Base-by-base conservation (phyloP, 495 filamentous ascomycete species). In the Collariella sp. region DNA sequence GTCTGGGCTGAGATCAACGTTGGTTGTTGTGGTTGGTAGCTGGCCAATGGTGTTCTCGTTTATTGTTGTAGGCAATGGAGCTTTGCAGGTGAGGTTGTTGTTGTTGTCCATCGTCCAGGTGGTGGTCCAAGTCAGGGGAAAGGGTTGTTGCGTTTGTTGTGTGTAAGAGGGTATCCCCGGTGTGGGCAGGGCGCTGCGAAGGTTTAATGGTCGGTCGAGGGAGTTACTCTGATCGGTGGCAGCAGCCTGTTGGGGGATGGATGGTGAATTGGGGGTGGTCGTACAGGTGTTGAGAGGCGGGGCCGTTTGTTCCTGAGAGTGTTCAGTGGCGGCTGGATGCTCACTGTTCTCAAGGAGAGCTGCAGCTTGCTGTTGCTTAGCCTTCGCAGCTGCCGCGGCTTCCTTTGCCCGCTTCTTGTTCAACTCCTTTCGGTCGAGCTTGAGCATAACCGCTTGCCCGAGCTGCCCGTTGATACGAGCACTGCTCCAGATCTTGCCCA, bases 391-490 rank as follows among this genome's bases (percentile, higher is more conserved):
- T 11, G 23, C 41, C 2, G 39, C 16, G 13, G 41, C n/a, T n/a
- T 13, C 26, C 41, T 39, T 29, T 3, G 42, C 6, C 1, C 51
- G 42, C 11, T 46, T 53, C 5, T 16, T 39, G 22, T 31, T 31
- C 11, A 38, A 2, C 23, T 53, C 51, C 3, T 10, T 35, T 4
- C 42, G 39, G 40, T 60, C 57, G 5, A 63, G 39, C 13, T 63
- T 56, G 11, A 26, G 26, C 59, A 64, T 60, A n/a, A 67, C 62
- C 2, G 49, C 40, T n/a, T 68, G 60, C 0, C 79, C 81, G 1
- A 85, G 70, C n/a, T 76, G 70, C 9, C 80, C 78, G 70, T 81
- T 84, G 24, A 78, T 75, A 29, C 79, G 76, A 1, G 83, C 83
- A 43, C 78, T 83, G 62, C 76, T 81, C 75, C 84, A 89, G 6